phyloP scores from a whole-genome alignment of 2,329 filamentous ascomycete species.

The Colletotrichum sp. region DNA sequence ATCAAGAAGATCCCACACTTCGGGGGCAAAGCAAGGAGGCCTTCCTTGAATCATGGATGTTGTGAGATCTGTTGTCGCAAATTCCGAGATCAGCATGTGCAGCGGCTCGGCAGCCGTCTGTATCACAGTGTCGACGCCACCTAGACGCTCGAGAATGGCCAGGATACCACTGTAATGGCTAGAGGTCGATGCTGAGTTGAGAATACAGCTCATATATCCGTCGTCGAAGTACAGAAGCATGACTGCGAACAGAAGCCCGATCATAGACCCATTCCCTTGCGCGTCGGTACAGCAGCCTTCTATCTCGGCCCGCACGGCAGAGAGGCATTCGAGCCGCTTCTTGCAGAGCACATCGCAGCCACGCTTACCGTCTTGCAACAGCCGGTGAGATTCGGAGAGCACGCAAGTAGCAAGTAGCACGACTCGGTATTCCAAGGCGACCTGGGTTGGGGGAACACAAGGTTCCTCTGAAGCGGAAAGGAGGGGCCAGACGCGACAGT shows the following conservation, averaged over 20 bases:
- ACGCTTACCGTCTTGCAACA: slow-evolving; percentile 33
- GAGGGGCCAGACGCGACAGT: slow-evolving; percentile 36
- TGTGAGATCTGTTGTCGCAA: slow-evolving; percentile 47
- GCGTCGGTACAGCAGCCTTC: slow-evolving; percentile 32
- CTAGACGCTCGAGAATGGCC: slow-evolving; percentile 37
- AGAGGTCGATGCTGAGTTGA: slow-evolving; percentile 16
- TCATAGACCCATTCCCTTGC: slow-evolving; percentile 15
- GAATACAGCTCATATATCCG: slow-evolving; percentile 38
- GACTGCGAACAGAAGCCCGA: slow-evolving; percentile 39
- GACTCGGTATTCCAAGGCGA: slow-evolving; percentile 35
- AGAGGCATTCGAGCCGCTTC: slow-evolving; percentile 29
- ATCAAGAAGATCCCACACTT: slow-evolving; percentile 39
- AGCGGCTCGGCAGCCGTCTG: slow-evolving; percentile 30
- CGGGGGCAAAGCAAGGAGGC: slow-evolving; percentile 39
- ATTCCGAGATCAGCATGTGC: slow-evolving; percentile 46
- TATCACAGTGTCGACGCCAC: slow-evolving; percentile 29
- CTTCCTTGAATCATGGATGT: slow-evolving; percentile 42
- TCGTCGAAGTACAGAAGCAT: slow-evolving; percentile 47
- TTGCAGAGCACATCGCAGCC: slow-evolving; percentile 25
- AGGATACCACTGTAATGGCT: slow-evolving; percentile 38
- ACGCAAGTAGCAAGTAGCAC: slow-evolving; percentile 35
- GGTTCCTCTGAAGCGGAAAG: slow-evolving; percentile 31
- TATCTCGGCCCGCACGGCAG: slow-evolving; percentile 35
- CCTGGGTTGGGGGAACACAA: slow-evolving; percentile 31
- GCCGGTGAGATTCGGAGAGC: slow-evolving; percentile 34